Evolutionary conservation across 306 rosid species (phyloP), one percentile per base, ranked within the genome.

Genomic region (Potentilla sterilis): DNA sequence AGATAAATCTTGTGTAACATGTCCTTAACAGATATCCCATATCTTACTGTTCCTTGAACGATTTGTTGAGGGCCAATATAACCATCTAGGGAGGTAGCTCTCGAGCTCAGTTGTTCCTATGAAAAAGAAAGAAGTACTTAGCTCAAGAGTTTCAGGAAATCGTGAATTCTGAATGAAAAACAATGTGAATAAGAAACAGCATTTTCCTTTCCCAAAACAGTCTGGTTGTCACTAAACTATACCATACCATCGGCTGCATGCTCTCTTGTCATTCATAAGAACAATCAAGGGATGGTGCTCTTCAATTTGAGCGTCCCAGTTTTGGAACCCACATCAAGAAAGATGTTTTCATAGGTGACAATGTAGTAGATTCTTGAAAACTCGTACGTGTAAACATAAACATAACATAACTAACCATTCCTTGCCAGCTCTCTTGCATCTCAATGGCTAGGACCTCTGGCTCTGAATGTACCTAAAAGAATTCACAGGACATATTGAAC

Each of bases 341-440:
- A 75, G 61, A 75, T 24, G 35, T 24, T 9, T 72, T 63, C 66
- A 19, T 7, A 38, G 15, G 58, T 37, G 32, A 32, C 51, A 41
- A 37, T 22, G 38, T 48, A 67, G 35, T 65, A 38, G 38, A 14
- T 58, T 43, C 38, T 74, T 5, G 1, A 52, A 76, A 28, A 52
- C 7, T 9, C 48, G 37, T 7, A 76, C 16, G 59, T 7, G 47
- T 9, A n/a, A 14, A 58, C 41, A 38, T 65, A 37, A 66, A 32
- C 12, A 69, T n/a, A 73, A 54, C 34, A 70, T 57, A 58, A 65
- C 84, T 67, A 51, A 85, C 85, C 86, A 80, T 22, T 70, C 62
- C 79, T 72, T 75, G 84, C 86, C 89, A 85, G 89, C 75, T 74
- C 52, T 74, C 83, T 38, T 74, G 85, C 67, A 48, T 75, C 69